These are phyloP conservation scores for Boletellus deceptivus DNA, from an alignment of 1,284 basidiomycete species.

Conservation along the genomic window DNA sequence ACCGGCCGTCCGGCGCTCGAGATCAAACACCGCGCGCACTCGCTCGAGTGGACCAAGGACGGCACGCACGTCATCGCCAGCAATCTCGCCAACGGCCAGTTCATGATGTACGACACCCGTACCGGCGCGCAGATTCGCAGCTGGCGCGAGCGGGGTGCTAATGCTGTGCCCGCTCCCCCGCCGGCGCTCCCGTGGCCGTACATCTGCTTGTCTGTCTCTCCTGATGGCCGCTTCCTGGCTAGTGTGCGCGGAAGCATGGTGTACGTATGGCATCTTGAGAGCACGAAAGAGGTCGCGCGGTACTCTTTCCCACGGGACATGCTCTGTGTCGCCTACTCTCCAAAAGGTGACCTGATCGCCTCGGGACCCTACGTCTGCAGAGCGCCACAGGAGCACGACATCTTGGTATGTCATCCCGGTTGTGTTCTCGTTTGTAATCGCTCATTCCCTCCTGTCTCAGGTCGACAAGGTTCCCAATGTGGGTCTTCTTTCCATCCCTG, in stretches of 20 bases:
- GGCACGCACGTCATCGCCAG: slow-evolving; percentile 20
- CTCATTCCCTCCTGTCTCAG: slow-evolving; percentile 3
- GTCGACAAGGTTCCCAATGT: slow-evolving; percentile 9
- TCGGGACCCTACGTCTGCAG: slow-evolving; percentile 21
- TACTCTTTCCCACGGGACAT: slow-evolving; percentile 26
- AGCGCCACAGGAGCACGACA: slow-evolving; percentile 8
- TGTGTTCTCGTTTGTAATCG: background rate
- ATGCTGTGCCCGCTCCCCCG: background rate
- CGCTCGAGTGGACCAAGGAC: slow-evolving; percentile 25
- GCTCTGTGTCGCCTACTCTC: slow-evolving; percentile 27
- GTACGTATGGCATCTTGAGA: slow-evolving; percentile 21
- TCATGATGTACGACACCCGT: slow-evolving; percentile 25
- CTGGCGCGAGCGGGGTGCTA: slow-evolving; percentile 18
- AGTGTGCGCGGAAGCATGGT: slow-evolving; percentile 23
- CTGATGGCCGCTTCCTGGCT: slow-evolving; percentile 16
- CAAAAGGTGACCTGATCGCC: slow-evolving; percentile 22
- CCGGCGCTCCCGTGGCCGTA: slow-evolving; percentile 20
- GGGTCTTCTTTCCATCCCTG: background rate
- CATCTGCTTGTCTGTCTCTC: slow-evolving; percentile 26
- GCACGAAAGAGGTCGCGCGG: slow-evolving; percentile 13
- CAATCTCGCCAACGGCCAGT: slow-evolving; percentile 24
- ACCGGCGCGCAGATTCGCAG: slow-evolving; percentile 21
- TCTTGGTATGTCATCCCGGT: slow-evolving; percentile 4
- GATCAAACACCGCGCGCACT: slow-evolving; percentile 29
- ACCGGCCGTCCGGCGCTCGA: slow-evolving; percentile 19